A percentile compares a stretch with the other conserved stretches of the same genome.
These are phyloP conservation scores for Saccharomycopsis malanga DNA, from an alignment of 805 yeast species.

Conservation along the genomic window DNA sequence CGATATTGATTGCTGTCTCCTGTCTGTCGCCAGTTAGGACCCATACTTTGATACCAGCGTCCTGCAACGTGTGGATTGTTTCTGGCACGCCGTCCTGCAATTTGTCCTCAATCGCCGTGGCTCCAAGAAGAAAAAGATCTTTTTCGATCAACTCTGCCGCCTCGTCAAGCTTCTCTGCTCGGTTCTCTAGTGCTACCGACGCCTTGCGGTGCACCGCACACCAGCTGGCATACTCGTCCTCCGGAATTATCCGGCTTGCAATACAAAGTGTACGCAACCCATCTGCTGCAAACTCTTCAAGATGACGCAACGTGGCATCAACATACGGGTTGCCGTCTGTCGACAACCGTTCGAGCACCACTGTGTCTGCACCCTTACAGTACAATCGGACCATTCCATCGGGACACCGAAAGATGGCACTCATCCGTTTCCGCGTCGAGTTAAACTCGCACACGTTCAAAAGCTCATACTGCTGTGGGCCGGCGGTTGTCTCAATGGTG, in stretches of 20 bases:
- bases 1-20: conserved; percentile 97
- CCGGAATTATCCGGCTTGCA: conserved; percentile 75
- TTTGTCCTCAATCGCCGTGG: conserved; percentile 97
- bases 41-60: conserved; percentile 97
- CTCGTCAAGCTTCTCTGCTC: conserved; percentile 71
- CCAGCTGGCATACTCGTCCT: conserved; percentile 75
- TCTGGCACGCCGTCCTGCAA: conserved; percentile 98
- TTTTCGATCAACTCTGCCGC: conserved; percentile 87
- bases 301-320: conserved; percentile 72
- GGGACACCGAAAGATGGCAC: conserved; percentile 88
- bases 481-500: conserved; percentile 47
- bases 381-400: conserved; percentile 84
- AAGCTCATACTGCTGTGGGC: conserved; percentile 59
- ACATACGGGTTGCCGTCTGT: conserved; percentile 68
- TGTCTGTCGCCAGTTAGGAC: conserved; percentile 97
- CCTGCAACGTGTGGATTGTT: conserved; percentile 88
- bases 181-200: conserved; percentile 67
- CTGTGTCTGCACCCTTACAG: conserved; percentile 98
- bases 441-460: conserved; percentile 93
- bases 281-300: conserved; percentile 94
- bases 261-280: conserved; percentile 93
- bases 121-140: conserved; percentile 77
- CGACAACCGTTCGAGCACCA: conserved; percentile 77
- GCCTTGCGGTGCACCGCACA: conserved; percentile 61
- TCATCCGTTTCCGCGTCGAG: conserved; percentile 96